Base-by-base conservation (phyloP, 208 protist species). In the Angomonas desouzai region DNA sequence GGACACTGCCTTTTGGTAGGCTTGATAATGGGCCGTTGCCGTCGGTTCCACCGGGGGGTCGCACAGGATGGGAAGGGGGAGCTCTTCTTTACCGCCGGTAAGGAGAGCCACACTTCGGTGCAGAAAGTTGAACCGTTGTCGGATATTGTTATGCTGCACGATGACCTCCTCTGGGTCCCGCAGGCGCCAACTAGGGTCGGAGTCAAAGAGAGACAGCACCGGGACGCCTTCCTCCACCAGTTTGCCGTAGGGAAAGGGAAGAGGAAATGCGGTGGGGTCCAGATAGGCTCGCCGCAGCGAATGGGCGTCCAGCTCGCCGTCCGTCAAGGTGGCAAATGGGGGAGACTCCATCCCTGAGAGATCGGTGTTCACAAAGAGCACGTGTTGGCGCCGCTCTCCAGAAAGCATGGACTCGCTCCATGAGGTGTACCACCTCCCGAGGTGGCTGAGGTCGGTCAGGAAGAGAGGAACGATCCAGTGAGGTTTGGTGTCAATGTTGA, bases 341-440 rank as follows among this genome's bases (percentile, higher is more conserved):
- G 22, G 25, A 10, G 30, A 25, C 10, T 3, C 28, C 29, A n/a
- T 18, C 13, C 34, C 55, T 3, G n/a, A 3, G 30, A 60, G 3
- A 25, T 60, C 55, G 18, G 55, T 60, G n/a, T 60, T 60, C 2
- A 60, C 30, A 30, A 60, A 60, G 32, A 60, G 20, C 13, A 60
- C 33, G 20, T 45, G 43, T 9, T 60, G 55, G n/a, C 45, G n/a
- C 7, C 9, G 2, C 4, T 60, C 18, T 1, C 13, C 55, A 2
- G 13, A 11, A 13, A 22, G 2, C 2, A 22, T 4, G 13, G 51
- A 10, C 27, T 13, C 27, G 3, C 6, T 11, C 55, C 55, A 60
- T 30, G 7, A 45, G 28, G 10, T 11, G 18, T 27, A 30, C 11
- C 34, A 30, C 6, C 11, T 16, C 3, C n/a, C 3, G 4, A 60